Base-by-base conservation (phyloP, 75 land plant species). In the Sequoiadendron giganteum region DNA sequence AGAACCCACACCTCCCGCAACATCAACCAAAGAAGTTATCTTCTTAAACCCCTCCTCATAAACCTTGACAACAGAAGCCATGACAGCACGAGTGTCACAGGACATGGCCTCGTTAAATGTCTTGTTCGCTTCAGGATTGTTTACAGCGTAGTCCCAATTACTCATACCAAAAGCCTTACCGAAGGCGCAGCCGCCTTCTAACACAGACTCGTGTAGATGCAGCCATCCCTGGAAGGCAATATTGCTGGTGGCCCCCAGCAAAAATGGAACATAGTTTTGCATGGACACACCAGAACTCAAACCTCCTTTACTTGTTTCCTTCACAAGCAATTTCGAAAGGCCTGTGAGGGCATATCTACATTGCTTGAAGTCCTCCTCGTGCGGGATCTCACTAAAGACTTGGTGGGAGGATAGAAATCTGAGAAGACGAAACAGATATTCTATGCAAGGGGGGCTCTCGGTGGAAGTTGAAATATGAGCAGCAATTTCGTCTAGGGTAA, bases 1-100 rank as follows among this genome's bases (percentile, higher is more conserved):
- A 11, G 83, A 79, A 1, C 94, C 94, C 5, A 42, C 80, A 78
- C 91, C 91, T 34, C 93, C 94, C 0, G 91, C 93, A n/a, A 91
- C 90, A 18, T 91, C 94, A 6, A 91, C 88, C 2, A 93, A 86
- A 9, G 88, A 83, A 9, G 40, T 21, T 43, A 91, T 30, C 9
- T 92, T 90, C 18, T 70, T 68, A 45, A 89, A 89, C 36, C 87
- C 88, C 42, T 84, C 87, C 1, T 88, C 83, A 82, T 88, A 87
- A 34, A 87, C 77, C 83, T 38, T 79, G 49, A 90, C 52, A 34
- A 90, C 11, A 8, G 61, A n/a, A 3, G 45, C 83, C 54, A 83
- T 61, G 38, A 85, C 43, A 15, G 90, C 45, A 45, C 72, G 49
- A 7, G 88, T 39, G 30, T 86, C 89, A 21, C 79, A 43, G 30